Evolutionary conservation across 352 stramenopile genomes (phyloP), one percentile per base, ranked within the genome.

Genomic region (Pythium volutum): DNA sequence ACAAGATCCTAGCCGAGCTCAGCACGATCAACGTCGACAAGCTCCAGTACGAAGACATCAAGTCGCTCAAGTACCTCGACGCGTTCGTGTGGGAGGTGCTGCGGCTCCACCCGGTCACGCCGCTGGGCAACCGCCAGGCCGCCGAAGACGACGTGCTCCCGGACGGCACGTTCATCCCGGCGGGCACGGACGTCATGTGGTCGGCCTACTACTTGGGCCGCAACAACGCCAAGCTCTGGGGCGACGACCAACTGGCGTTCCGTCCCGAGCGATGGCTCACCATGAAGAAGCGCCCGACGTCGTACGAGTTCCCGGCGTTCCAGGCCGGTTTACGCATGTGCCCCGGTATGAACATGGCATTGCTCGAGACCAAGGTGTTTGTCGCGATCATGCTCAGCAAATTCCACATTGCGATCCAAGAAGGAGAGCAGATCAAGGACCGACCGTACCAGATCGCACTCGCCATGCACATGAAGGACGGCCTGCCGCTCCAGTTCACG

Each of bases 171-270:
- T 87, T 86, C 45, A 74, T 95, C 0, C 76, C 77, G 23, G 74
- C 76, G 20, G 85, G 83, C 23, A 74, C 72, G 4, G 77, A 84
- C 15, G 50, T 92, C 15, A 69, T 84, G 26, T 95, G 88, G 67
- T 80, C 73, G 48, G 77, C 83, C 38, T 95, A 80, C 70, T 83
- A 71, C 46, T 94, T 94, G 77, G 84, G 84, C 1, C 77, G 83
- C 49, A 64, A 86, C 48, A 66, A 71, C 11, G 43, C 60, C 8
- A 7, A 1, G 14, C 41, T 87, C 22, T 93, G 85, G 83, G 71
- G 71, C n/a, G 38, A 69, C 1, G 69, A 91, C 48, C 59, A 73
- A 0, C 42, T 76, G 0, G 66, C 65, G 29, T 91, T 92, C 61
- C 74, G 74, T 2, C 84, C 86, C 8, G 76, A 91, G 47, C 76